phyloP scores from a whole-genome alignment of 1,139 yeast genomes.

The Geotrichum citri-aurantii region DNA sequence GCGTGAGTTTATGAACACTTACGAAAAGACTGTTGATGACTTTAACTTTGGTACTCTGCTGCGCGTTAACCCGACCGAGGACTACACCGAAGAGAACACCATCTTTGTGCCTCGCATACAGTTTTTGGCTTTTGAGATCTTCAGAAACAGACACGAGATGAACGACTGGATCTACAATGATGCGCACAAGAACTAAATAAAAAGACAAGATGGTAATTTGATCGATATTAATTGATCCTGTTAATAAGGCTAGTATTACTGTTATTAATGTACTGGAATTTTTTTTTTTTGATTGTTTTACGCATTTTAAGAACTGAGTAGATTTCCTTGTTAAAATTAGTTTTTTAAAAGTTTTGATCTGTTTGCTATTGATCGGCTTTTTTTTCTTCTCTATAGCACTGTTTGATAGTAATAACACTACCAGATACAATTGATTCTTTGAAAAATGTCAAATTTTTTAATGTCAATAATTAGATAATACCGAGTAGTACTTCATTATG shows the following conservation, averaged over 20 bases:
- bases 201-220: not conserved
- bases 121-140: conserved; percentile 90
- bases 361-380: no score
- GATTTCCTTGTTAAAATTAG: no score
- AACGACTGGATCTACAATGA: conserved; percentile 74
- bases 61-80: conserved; percentile 62
- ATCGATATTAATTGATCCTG: not conserved
- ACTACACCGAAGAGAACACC: conserved; percentile 78
- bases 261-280: not conserved
- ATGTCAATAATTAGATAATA: no score
- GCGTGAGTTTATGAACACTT: conserved; percentile 81
- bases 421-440: no score
- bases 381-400: no score
- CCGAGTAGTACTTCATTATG: no score
- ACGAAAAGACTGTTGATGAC: conserved; percentile 70
- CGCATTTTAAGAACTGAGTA: no score
- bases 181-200: conserved; percentile 9
- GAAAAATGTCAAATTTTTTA: no score
- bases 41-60: conserved; percentile 93
- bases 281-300: not conserved
- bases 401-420: no score
- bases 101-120: conserved; percentile 89
- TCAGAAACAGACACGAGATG: conserved; percentile 82
- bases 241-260: not conserved
- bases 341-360: no score